phyloP scores from a whole-genome alignment of 2,329 filamentous ascomycete genomes.

The Botrytis fabae region DNA sequence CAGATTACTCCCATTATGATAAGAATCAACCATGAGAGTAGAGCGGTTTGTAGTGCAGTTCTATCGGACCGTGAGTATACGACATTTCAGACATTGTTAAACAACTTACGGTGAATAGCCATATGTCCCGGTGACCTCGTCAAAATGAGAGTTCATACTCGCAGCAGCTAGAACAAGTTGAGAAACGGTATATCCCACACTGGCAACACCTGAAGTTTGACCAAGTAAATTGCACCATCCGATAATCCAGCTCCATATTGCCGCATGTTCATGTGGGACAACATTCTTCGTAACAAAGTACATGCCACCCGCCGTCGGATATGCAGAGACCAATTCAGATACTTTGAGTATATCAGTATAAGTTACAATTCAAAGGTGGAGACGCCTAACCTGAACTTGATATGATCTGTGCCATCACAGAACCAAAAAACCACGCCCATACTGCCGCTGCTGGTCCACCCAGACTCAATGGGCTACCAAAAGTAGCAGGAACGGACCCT shows the following conservation, averaged over 20 bases:
- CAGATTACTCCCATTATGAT: constrained; percentile 58
- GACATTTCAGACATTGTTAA: background rate
- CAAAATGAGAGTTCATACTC: constrained; percentile 59
- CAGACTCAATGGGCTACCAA: constrained; percentile 56
- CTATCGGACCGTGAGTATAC: constrained; percentile 40
- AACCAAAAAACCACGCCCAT: constrained; percentile 66
- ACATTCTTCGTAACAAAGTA: constrained; percentile 68
- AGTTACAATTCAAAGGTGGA: background rate
- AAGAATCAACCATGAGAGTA: constrained; percentile 57
- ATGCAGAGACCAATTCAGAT: constrained; percentile 65
- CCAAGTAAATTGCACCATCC: constrained; percentile 68
- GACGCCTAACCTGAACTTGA: constrained; percentile 54
- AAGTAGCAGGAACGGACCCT: constrained; percentile 65
- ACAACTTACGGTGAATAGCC: constrained; percentile 56
- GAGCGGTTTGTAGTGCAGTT: constrained; percentile 57
- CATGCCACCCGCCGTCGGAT: constrained; percentile 67
- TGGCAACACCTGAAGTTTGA: constrained; percentile 62
- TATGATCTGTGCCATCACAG: constrained; percentile 63
- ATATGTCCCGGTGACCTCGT: constrained; percentile 46
- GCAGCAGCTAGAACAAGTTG: constrained; percentile 63
- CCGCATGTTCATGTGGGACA: constrained; percentile 59
- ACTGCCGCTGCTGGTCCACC: constrained; percentile 64
- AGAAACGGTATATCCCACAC: constrained; percentile 61
- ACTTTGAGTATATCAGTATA: constrained; percentile 43
- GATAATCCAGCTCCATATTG: constrained; percentile 64